phyloP scores from a whole-genome alignment of 257 asterid genomes.

The Solanum sitiens region DNA sequence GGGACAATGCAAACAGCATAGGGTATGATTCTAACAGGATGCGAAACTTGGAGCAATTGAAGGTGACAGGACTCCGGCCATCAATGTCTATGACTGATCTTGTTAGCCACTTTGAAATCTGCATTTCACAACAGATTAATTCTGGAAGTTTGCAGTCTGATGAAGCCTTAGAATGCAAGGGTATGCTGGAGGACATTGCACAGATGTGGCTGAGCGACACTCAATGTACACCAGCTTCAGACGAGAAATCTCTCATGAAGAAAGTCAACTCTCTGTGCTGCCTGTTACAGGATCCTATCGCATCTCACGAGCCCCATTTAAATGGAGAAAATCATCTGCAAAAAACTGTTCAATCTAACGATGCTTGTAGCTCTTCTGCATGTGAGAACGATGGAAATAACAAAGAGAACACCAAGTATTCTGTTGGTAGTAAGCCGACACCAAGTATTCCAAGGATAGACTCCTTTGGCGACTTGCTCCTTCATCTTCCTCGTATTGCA shows the following conservation, averaged over 20 bases:
- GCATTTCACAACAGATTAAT: constrained; percentile 55
- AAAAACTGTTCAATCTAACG: constrained; percentile 13
- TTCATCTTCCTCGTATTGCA: constrained; percentile 63
- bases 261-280: constrained; percentile 67
- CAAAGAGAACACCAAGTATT: constrained; percentile 13
- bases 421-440: constrained; percentile 12
- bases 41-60: constrained; percentile 18
- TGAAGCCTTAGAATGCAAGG: constrained; percentile 50
- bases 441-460: constrained; percentile 44
- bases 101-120: constrained; percentile 47
- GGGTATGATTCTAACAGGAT: constrained; percentile 15
- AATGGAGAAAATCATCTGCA: constrained; percentile 20
- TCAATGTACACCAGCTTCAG: constrained; percentile 38
- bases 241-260: constrained; percentile 72
- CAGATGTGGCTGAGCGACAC: constrained; percentile 38
- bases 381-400: constrained; percentile 1
- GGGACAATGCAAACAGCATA: constrained; percentile 17
- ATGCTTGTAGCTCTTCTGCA: constrained; percentile 4
- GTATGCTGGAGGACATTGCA: constrained; percentile 43
- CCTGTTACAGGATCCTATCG: constrained; percentile 47
- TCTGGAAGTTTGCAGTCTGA: constrained; percentile 45
- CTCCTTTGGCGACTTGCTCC: constrained; percentile 55
- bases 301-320: constrained; percentile 17
- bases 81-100: constrained; percentile 66
- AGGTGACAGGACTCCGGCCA: constrained; percentile 27